Conservation (phyloP, 148 eudicot species). For the Agrostemma githago region DNA sequence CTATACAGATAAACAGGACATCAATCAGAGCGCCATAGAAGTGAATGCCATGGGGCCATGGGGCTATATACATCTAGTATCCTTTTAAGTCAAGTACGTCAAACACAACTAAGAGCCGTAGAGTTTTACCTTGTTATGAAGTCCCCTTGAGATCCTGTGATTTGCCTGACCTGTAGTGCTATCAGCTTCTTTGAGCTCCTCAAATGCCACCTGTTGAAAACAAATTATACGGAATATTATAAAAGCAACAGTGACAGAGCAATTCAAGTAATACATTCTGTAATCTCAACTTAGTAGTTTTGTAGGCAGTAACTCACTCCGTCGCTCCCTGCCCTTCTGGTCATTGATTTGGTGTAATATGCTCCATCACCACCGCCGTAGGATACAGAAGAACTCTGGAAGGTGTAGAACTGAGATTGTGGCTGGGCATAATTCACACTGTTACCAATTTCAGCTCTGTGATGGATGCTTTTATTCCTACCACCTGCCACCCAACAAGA, state of each 20-base stretch:
- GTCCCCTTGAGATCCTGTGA: conserved; percentile 77
- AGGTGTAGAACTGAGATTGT: conserved; percentile 59
- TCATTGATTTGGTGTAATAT: conserved; percentile 55
- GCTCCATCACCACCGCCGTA: conserved; percentile 90
- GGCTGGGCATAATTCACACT: conserved; percentile 30
- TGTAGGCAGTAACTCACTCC: conserved; percentile 51
- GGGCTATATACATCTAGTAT: background rate
- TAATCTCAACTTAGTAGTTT: background rate
- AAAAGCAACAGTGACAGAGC: conserved; percentile 1
- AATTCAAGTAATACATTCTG: conserved; percentile 7
- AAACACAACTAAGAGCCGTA: background rate
- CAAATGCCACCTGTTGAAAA: conserved; percentile 53
- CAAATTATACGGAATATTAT: conserved; percentile 2
- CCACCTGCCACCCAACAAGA: conserved; percentile 40
- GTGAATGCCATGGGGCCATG: background rate
- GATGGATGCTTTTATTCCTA: conserved; percentile 40
- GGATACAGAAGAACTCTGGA: conserved; percentile 74
- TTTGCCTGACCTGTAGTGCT: conserved; percentile 68
- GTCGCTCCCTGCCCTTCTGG: conserved; percentile 71
- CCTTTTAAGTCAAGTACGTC: background rate
- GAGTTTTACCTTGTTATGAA: conserved; percentile 61
- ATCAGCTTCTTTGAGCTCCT: conserved; percentile 91
- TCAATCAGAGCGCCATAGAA: conserved; percentile 12
- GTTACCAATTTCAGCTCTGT: conserved; percentile 32
- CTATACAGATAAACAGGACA: conserved; percentile 26